Conservation (phyloP, 2,329 filamentous ascomycete genomes). For the Pseudogymnoascus sp. region DNA sequence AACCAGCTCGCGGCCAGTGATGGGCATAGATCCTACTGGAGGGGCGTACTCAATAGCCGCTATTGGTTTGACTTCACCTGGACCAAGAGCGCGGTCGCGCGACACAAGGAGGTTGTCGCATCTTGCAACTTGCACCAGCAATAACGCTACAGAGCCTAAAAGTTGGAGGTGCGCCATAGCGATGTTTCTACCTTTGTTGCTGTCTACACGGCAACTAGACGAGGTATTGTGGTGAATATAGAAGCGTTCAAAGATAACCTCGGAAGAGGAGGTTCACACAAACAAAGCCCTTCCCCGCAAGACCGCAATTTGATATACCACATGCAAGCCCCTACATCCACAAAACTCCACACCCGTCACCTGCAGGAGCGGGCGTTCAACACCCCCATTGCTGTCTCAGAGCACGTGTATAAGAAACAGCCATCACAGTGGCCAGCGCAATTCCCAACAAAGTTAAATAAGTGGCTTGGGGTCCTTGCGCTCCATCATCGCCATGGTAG, state of each 20-base stretch:
- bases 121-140: background rate
- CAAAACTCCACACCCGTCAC: background rate
- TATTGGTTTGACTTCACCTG: background rate
- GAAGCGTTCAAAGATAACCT: background rate
- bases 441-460: background rate
- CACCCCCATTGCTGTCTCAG: background rate
- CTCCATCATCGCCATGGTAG: background rate
- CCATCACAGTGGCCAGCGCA: background rate
- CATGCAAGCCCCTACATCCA: too few relatives aligned
- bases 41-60: background rate
- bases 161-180: background rate
- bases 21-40: background rate
- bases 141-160: background rate
- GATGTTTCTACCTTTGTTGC: background rate
- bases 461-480: background rate
- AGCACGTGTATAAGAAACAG: background rate
- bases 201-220: background rate
- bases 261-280: background rate
- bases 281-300: background rate
- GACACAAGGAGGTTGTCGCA: background rate
- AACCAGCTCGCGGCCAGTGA: background rate
- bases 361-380: background rate
- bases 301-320: background rate
- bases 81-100: background rate
- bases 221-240: background rate